Percentiles rank a stretch among this genome's conserved stretches.
Evolutionary conservation across 1,284 basidiomycete genomes (phyloP).

Genomic region (Cutaneotrichosporon mucoides): DNA sequence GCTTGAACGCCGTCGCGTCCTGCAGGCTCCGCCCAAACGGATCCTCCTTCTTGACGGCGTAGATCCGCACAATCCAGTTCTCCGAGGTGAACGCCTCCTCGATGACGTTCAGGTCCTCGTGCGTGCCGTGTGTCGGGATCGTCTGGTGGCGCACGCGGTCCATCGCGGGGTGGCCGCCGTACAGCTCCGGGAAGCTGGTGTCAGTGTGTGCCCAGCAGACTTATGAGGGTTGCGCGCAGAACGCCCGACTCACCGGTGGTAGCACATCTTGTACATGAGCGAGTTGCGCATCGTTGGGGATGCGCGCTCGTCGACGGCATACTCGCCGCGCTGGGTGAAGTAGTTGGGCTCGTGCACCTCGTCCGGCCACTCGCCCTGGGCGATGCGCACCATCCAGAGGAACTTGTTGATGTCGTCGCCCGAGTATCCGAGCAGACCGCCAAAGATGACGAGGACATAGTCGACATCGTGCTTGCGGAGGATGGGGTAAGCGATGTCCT

Average conservation of each 20-base stretch:
- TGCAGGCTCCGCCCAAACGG: conserved; percentile 80
- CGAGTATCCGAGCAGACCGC: conserved; percentile 91
- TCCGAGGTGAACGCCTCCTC: conserved; percentile 96
- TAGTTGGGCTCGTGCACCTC: conserved; percentile 93
- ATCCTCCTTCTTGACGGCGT: conserved; percentile 93
- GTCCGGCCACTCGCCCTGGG: conserved; percentile 98
- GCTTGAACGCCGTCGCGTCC: conserved; percentile 74
- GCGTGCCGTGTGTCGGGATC: conserved; percentile 68
- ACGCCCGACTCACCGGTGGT: conserved; percentile 65
- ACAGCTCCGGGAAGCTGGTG: conserved; percentile 75
- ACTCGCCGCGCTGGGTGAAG: conserved; percentile 92
- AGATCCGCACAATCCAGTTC: conserved; percentile 98
- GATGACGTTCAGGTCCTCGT: conserved; percentile 66
- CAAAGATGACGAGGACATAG: conserved; percentile 97
- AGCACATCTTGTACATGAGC: conserved; percentile 98
- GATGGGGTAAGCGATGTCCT: conserved; percentile 96
- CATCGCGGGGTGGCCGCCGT: conserved; percentile 65
- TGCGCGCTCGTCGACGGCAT: conserved; percentile 84
- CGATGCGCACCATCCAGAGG: conserved; percentile 97
- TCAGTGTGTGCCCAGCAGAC: not conserved
- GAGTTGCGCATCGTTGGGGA: conserved; percentile 89
- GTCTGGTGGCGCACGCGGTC: conserved; percentile 82
- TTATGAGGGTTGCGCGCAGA: too few species aligned
- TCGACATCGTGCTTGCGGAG: conserved; percentile 96
- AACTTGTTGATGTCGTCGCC: conserved; percentile 99